These are phyloP conservation scores for Lasiodiplodia citricola DNA, from an alignment of 2,329 filamentous ascomycete genomes.

Conservation along the genomic window DNA sequence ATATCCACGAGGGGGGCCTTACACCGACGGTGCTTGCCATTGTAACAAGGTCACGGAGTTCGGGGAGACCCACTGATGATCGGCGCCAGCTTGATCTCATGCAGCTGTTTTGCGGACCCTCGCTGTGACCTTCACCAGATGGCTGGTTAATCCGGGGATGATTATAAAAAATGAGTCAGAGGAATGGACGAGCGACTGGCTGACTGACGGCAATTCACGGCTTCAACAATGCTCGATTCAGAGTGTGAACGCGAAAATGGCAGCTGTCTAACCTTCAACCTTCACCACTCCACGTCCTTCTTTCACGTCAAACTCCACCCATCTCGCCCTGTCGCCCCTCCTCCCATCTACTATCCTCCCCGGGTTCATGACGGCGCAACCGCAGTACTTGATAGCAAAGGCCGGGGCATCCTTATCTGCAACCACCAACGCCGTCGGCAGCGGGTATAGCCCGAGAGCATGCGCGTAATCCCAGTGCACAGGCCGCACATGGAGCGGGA, in stretches of 20 bases:
- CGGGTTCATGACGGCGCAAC: conserved; percentile 95
- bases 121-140: not conserved
- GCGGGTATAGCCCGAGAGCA: conserved; percentile 80
- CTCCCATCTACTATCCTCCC: conserved; percentile 67
- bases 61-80: conserved; percentile 17
- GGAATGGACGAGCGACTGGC: not conserved
- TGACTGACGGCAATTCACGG: not conserved
- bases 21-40: not conserved
- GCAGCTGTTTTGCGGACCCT: not conserved
- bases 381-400: conserved; percentile 91
- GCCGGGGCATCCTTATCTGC: conserved; percentile 81
- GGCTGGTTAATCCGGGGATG: not conserved
- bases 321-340: conserved; percentile 69
- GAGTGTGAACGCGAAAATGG: not conserved
- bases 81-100: not conserved
- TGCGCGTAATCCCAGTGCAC: conserved; percentile 88
- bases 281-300: conserved; percentile 36
- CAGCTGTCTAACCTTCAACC: conserved; percentile 25
- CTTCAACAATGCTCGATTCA: not conserved
- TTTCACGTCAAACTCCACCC: conserved; percentile 77
- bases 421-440: conserved; percentile 83
- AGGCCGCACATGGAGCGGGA: conserved; percentile 77
- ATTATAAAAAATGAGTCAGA: conserved; percentile 1
- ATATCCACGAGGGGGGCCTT: not conserved
- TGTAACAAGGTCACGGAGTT: not conserved